Evolutionary conservation across 495 filamentous ascomycete genomes (phyloP).

Genomic region (Hypomontagnella submonticulosa): DNA sequence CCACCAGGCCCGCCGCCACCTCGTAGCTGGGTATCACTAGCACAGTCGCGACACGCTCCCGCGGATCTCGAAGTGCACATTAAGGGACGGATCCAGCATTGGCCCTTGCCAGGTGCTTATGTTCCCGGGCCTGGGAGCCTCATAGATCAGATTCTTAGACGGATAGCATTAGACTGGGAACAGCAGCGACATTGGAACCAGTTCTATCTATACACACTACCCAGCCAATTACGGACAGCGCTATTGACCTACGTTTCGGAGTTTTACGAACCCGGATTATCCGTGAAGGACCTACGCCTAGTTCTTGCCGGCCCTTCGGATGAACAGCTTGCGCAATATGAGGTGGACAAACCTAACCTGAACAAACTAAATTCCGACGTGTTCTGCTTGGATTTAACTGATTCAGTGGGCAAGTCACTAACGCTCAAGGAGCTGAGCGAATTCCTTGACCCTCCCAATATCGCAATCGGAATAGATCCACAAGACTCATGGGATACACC

Average conservation of each 20-base stretch:
- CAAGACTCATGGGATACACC: constrained; percentile 58
- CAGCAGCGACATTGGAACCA: constrained; percentile 74
- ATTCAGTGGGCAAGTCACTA: constrained; percentile 68
- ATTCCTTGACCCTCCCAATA: constrained; percentile 54
- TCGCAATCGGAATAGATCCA: constrained; percentile 36
- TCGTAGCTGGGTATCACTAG: constrained; percentile 69
- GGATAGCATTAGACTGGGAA: constrained; percentile 75
- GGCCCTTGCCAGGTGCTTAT: constrained; percentile 50
- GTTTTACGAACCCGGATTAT: constrained; percentile 59
- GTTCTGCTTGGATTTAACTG: constrained; percentile 70
- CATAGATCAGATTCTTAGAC: constrained; percentile 66
- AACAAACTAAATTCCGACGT: constrained; percentile 62
- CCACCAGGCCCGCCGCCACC: constrained; percentile 77
- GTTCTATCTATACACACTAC: constrained; percentile 71
- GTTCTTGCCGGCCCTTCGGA: constrained; percentile 50
- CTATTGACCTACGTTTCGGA: constrained; percentile 72
- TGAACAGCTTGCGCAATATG: constrained; percentile 41
- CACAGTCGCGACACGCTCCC: constrained; percentile 43
- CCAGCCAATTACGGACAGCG: constrained; percentile 67
- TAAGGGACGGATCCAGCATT: constrained; percentile 27
- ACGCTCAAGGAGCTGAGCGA: constrained; percentile 69
- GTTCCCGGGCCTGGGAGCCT: constrained; percentile 62
- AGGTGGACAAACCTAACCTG: constrained; percentile 39
- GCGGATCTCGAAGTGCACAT: constrained; percentile 9
- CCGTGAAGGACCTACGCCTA: constrained; percentile 54